Percentiles rank a stretch among this genome's conserved stretches.
These are phyloP conservation scores for Crassisporium funariophilum DNA, from an alignment of 768 basidiomycete genomes.

Conservation along the genomic window DNA sequence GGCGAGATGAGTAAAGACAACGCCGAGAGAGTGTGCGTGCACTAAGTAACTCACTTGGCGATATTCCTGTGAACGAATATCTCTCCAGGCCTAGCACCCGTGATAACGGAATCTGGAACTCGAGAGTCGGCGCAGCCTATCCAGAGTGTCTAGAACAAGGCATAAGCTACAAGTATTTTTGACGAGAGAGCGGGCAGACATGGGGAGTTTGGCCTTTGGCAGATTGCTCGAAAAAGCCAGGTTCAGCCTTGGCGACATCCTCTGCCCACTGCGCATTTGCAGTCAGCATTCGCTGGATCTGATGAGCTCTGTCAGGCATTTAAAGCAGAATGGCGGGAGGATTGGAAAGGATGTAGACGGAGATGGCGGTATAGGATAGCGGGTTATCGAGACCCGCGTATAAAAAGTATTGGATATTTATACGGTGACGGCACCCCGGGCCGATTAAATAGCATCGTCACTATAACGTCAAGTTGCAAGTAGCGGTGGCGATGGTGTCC, in stretches of 20 bases:
- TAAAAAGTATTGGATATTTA: too few species aligned
- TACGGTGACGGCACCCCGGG: too few species aligned
- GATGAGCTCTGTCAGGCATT: slow-evolving; percentile 15
- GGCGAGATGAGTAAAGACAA: slow-evolving; percentile 4
- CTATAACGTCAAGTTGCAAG: too few species aligned
- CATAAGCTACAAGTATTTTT: slow-evolving; percentile 7
- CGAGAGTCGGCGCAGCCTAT: slow-evolving; percentile 85
- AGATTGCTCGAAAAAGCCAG: slow-evolving; percentile 61
- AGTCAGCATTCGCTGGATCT: slow-evolving; percentile 35
- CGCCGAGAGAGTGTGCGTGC: slow-evolving; percentile 1
- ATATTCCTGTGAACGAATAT: slow-evolving; percentile 87
- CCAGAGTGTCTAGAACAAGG: slow-evolving; percentile 61
- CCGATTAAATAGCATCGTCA: too few species aligned
- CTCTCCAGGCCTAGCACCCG: slow-evolving; percentile 71
- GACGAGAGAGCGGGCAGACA: slow-evolving; percentile 46
- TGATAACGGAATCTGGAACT: slow-evolving; percentile 78
- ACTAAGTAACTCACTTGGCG: slow-evolving; percentile 71
- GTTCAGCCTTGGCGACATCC: slow-evolving; percentile 54
- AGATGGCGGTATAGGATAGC: too few species aligned
- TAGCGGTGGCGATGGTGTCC: too few species aligned
- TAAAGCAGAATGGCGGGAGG: too few species aligned
- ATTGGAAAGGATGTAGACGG: neutral
- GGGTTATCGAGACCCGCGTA: too few species aligned
- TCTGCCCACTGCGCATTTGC: slow-evolving; percentile 73
- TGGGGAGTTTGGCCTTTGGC: slow-evolving; percentile 71